These are phyloP conservation scores for Gynandropsis gynandra DNA, from an alignment of 345 rosid genomes.

Conservation along the genomic window DNA sequence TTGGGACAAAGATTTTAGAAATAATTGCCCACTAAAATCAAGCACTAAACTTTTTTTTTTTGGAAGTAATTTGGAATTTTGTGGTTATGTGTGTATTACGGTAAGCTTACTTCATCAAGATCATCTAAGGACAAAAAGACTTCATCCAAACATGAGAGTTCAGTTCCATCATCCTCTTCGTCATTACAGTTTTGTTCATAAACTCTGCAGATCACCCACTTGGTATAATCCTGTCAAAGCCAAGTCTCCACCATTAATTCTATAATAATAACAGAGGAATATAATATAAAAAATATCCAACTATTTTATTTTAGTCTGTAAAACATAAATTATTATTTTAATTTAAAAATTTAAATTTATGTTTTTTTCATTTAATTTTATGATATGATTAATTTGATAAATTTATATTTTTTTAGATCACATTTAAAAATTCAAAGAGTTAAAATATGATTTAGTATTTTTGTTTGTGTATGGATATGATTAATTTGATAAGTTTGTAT, in stretches of 20 bases:
- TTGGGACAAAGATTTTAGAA: constrained; percentile 24
- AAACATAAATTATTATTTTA: no score
- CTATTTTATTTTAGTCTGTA: no score
- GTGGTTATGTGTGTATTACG: constrained; percentile 27
- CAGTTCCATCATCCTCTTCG: constrained; percentile 47
- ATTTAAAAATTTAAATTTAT: no score
- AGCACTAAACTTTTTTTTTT: constrained; percentile 3
- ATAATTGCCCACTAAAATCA: constrained; percentile 28
- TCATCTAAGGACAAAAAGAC: constrained; percentile 89
- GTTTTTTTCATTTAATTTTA: no score
- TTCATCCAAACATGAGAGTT: constrained; percentile 90
- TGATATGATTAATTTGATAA: no score
- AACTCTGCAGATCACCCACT: constrained; percentile 88
- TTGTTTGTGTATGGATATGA: no score
- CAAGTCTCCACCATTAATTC: no score
- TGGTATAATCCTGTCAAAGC: constrained; percentile 57
- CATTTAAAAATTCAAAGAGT: no score
- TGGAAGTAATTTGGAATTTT: constrained; percentile 26
- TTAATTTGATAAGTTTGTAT: no score
- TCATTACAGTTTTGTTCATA: constrained; percentile 40
- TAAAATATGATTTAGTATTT: no score
- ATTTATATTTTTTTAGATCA: no score
- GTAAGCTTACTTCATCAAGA: constrained; percentile 85
- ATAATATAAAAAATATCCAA: background rate
- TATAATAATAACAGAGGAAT: no score